Evolutionary conservation across 768 basidiomycete species (phyloP).

Genomic region (Mycena kentingensis): DNA sequence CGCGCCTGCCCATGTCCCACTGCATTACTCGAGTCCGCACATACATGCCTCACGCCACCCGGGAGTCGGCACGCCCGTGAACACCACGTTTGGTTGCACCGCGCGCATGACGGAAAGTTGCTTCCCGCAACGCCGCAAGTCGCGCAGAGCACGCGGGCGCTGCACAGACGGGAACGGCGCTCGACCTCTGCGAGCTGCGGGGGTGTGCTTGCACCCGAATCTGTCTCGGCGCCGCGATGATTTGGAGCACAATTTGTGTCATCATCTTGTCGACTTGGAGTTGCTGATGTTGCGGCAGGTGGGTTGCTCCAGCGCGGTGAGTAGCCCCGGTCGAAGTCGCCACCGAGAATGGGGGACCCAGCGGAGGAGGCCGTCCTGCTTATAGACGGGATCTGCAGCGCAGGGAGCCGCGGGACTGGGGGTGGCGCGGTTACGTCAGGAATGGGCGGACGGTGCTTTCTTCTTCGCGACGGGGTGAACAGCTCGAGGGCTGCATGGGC

Average conservation of each 20-base stretch:
- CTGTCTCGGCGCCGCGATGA: background rate
- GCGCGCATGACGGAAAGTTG: constrained; percentile 42
- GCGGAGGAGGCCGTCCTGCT: constrained; percentile 41
- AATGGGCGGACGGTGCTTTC: constrained; percentile 24
- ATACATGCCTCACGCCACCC: background rate
- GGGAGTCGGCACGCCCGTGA: constrained; percentile 12
- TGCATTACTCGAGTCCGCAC: too few relatives aligned
- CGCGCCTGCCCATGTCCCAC: too few relatives aligned
- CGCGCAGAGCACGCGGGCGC: constrained; percentile 30
- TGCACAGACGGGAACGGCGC: constrained; percentile 34
- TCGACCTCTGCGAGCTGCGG: constrained; percentile 38
- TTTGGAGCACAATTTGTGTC: background rate
- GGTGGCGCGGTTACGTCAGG: constrained; percentile 9
- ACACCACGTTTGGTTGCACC: constrained; percentile 30
- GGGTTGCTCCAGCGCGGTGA: background rate
- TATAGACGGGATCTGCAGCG: constrained; percentile 34
- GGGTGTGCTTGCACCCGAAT: background rate
- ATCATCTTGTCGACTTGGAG: background rate
- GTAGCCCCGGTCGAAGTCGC: constrained; percentile 15
- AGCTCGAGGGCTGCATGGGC: constrained; percentile 33
- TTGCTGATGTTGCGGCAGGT: background rate
- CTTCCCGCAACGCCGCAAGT: constrained; percentile 35
- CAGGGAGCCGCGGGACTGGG: constrained; percentile 26
- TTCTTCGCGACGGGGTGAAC: constrained; percentile 40
- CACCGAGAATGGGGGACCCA: background rate